Percentiles rank a stretch among this genome's conserved stretches.
Evolutionary conservation across 2,329 filamentous ascomycete genomes (phyloP).

Genomic region (Colletotrichum sp.): DNA sequence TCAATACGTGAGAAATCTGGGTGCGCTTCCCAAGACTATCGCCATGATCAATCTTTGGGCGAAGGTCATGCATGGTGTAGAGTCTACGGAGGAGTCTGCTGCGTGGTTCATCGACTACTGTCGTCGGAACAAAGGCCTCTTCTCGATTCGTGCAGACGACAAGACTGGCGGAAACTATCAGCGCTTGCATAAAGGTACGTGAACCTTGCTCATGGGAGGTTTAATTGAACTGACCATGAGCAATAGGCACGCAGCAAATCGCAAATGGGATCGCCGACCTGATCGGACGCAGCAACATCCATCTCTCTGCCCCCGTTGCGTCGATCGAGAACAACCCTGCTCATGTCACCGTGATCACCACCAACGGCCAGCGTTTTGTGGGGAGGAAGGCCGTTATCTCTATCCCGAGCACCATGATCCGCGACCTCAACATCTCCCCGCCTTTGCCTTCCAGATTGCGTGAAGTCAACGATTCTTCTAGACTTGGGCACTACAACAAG

Average conservation of each 20-base stretch:
- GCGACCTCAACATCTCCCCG: constrained; percentile 50
- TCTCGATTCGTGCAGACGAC: constrained; percentile 39
- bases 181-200: constrained; percentile 28
- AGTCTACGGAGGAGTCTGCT: constrained; percentile 39
- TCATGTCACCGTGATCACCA: constrained; percentile 24
- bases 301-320: constrained; percentile 24
- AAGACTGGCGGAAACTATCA: constrained; percentile 38
- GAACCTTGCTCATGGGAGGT: not conserved
- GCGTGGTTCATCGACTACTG: constrained; percentile 44
- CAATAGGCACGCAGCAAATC: constrained; percentile 27
- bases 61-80: constrained; percentile 40
- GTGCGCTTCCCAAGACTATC: constrained; percentile 31
- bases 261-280: constrained; percentile 30
- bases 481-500: constrained; percentile 52
- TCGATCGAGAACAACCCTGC: constrained; percentile 26
- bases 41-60: constrained; percentile 41
- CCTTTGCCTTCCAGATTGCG: constrained; percentile 41
- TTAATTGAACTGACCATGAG: not conserved
- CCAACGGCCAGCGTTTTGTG: constrained; percentile 27
- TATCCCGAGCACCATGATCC: constrained; percentile 52
- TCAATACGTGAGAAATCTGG: constrained; percentile 37
- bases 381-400: constrained; percentile 50
- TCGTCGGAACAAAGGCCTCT: constrained; percentile 35
- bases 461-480: constrained; percentile 36
- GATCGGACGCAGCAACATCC: constrained; percentile 24